phyloP scores from a whole-genome alignment of 495 filamentous ascomycete species.

The Aspergillus kassunensis region DNA sequence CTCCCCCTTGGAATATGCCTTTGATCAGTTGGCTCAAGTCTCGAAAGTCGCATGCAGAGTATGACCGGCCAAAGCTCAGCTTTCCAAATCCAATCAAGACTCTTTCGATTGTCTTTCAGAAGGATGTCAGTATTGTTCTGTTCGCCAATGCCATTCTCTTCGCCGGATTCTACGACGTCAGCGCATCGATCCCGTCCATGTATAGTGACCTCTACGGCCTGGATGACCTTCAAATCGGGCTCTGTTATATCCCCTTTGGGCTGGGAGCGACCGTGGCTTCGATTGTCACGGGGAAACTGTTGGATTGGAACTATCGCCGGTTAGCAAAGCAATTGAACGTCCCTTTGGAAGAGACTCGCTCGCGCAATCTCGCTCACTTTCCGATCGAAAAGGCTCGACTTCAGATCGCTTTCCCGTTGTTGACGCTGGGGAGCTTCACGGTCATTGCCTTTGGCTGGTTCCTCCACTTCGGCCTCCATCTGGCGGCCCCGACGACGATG shows the following conservation, averaged over 20 bases:
- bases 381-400: conserved; percentile 64
- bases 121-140: conserved; percentile 43
- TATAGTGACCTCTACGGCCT: conserved; percentile 40
- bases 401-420: conserved; percentile 41
- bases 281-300: conserved; percentile 80
- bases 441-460: conserved; percentile 40
- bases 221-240: conserved; percentile 47
- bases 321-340: conserved; percentile 38
- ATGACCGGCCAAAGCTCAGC: conserved; percentile 38
- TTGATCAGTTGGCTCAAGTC: not conserved
- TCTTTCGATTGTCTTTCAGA: conserved; percentile 59
- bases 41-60: not conserved
- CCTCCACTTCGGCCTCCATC: conserved; percentile 30
- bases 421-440: conserved; percentile 34
- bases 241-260: conserved; percentile 46
- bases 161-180: conserved; percentile 35
- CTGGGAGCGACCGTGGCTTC: conserved; percentile 71
- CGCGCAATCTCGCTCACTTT: conserved; percentile 51
- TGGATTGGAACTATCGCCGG: conserved; percentile 47
- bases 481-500: conserved; percentile 48
- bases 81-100: conserved; percentile 70
- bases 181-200: conserved; percentile 41
- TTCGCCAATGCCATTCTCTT: conserved; percentile 46
- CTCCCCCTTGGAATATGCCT: conserved; percentile 7
- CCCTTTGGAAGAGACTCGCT: conserved; percentile 46